A percentile compares a stretch with the other conserved stretches of the same genome.
Evolutionary conservation across 1,284 basidiomycete species (phyloP).

Genomic region (Golubevia sp.): DNA sequence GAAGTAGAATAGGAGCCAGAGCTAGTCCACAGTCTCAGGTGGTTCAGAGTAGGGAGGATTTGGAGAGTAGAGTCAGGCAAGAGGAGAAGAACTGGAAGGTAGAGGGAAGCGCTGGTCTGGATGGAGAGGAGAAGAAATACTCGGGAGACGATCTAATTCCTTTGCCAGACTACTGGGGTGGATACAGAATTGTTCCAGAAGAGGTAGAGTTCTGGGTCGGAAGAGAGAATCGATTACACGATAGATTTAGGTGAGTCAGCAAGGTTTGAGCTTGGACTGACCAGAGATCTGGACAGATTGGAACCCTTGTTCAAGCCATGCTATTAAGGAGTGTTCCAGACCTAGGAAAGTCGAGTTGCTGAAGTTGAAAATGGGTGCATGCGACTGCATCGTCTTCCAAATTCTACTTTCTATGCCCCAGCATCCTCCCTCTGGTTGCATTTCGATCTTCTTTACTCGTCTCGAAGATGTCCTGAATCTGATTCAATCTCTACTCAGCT

Average conservation of each 20-base stretch:
- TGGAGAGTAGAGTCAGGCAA: conserved; percentile 71
- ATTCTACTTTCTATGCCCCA: too few species aligned
- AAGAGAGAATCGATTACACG: conserved; percentile 49
- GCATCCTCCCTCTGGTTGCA: too few species aligned
- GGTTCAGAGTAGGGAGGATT: conserved; percentile 71
- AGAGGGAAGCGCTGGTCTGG: conserved; percentile 56
- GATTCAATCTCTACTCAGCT: too few species aligned
- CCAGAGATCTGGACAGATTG: too few species aligned
- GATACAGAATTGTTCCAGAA: conserved; percentile 88
- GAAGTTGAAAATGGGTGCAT: too few species aligned
- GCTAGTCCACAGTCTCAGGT: conserved; percentile 83
- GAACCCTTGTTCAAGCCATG: too few species aligned
- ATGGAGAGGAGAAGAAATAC: conserved; percentile 56
- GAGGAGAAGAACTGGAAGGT: conserved; percentile 71
- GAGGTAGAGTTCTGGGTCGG: conserved; percentile 66
- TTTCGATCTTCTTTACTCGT: too few species aligned
- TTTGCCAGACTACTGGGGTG: conserved; percentile 92
- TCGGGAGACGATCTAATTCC: conserved; percentile 66
- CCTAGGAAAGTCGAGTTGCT: too few species aligned
- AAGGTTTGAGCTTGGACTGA: background rate
- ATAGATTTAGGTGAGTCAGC: conserved; percentile 39
- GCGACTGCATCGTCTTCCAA: too few species aligned
- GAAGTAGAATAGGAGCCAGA: conserved; percentile 87
- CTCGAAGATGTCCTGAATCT: too few species aligned
- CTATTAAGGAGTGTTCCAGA: too few species aligned